phyloP scores from a whole-genome alignment of 306 rosid genomes.

The Dalbergia oliveri region DNA sequence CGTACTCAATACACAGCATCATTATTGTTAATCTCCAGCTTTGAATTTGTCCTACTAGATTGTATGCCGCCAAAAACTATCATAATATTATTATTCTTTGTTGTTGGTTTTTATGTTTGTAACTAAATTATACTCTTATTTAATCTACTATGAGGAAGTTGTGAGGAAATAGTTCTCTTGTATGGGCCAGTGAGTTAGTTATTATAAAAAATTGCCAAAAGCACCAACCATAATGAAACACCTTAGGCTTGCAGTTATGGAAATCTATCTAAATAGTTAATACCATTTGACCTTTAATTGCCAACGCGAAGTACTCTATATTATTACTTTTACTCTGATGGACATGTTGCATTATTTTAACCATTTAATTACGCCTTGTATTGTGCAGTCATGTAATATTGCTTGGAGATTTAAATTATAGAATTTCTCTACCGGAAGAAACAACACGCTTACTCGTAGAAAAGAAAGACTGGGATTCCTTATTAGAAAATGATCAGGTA shows the following conservation, averaged over 20 bases:
- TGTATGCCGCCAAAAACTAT: constrained; percentile 48
- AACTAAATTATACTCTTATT: constrained; percentile 19
- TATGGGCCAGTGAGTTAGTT: constrained; percentile 31
- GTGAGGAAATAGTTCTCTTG: constrained; percentile 25
- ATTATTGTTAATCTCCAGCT: constrained; percentile 37
- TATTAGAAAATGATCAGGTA: constrained; percentile 89
- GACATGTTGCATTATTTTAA: constrained; percentile 13
- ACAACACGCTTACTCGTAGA: constrained; percentile 71
- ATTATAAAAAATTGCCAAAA: constrained; percentile 22
- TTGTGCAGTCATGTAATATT: constrained; percentile 74
- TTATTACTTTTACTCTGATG: neutral
- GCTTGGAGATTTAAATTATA: constrained; percentile 92
- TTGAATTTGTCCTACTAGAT: constrained; percentile 57
- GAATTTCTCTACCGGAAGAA: constrained; percentile 82
- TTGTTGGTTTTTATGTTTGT: constrained; percentile 25
- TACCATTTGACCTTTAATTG: no score
- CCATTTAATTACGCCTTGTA: constrained; percentile 24
- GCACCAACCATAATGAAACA: constrained; percentile 35
- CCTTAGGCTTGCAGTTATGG: constrained; percentile 29
- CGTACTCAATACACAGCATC: neutral
- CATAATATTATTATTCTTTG: constrained; percentile 21
- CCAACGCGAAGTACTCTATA: no score
- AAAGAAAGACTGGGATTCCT: constrained; percentile 63
- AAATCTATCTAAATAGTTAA: constrained; percentile 4
- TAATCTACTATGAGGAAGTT: constrained; percentile 24